Conservation (phyloP, 2,329 filamentous ascomycete genomes). For the Onygenales sp. region DNA sequence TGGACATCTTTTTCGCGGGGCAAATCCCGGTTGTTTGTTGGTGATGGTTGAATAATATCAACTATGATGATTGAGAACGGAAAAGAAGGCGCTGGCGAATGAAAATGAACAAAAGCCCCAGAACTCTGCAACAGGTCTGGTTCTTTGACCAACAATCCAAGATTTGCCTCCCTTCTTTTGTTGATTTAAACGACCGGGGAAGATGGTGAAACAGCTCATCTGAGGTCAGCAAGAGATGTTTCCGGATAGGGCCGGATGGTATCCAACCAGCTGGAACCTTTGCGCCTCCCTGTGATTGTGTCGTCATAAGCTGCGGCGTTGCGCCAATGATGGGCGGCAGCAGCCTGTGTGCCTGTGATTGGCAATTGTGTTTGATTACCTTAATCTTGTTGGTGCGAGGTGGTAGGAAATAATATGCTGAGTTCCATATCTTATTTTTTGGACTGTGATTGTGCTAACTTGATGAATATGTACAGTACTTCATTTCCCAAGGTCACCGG, state of each 20-base stretch:
- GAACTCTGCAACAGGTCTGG: background rate
- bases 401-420: no score
- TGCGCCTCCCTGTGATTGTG: background rate
- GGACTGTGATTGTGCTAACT: no score
- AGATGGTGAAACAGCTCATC: background rate
- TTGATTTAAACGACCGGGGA: no score
- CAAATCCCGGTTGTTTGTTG: no score
- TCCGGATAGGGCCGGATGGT: background rate
- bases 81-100: slow-evolving; percentile 1
- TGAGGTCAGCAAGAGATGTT: background rate
- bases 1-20: no score
- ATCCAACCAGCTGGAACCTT: slow-evolving; percentile 5
- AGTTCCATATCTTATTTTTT: no score
- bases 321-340: background rate
- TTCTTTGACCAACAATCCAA: background rate
- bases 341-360: background rate
- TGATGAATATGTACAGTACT: no score
- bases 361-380: background rate
- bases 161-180: background rate
- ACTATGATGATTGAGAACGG: no score
- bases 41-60: no score
- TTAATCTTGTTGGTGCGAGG: no score
- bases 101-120: background rate
- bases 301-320: background rate
- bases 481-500: no score